Base-by-base conservation (phyloP, 2,329 filamentous ascomycete genomes). In the Penicillium carneum region DNA sequence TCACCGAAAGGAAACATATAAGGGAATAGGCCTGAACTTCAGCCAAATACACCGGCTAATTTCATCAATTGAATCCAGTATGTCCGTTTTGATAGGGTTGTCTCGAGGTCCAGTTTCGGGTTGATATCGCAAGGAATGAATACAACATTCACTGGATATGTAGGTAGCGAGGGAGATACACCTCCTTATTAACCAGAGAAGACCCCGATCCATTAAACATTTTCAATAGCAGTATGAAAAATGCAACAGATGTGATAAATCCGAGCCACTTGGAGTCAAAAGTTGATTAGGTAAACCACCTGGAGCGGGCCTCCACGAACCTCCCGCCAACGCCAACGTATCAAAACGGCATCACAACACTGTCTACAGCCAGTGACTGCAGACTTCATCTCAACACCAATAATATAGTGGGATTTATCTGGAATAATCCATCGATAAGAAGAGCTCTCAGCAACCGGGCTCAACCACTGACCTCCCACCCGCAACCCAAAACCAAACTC, bases 251-350 rank as follows among this genome's bases (percentile, higher is more conserved):
- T 12, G 12, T 33, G 20, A 38, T 55, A 34, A 47, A 36, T 46
- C 42, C 7, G 4, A 34, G 41, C 52, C 7, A 55, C 23, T 6
- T 26, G 23, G 23, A 26, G 23, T 45, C 8, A 49, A 50, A 50
- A 33, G 4, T 9, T 52, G 47, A 51, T 57, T 57, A 57, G 36
- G 47, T 52, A 58, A 58, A 56, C 29, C 39, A 48, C 20, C 20
- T n/a, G 45, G 26, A 33, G 12, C 43, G 34, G 43, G 45, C 33
- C 29, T 54, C 49, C 48, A 54, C 39, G 18, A 54, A 54, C 41
- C 34, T 59, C 56, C 48, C 48, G 33, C 41, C 41, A 41, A 38
- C 48, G 33, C 41, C 41, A 41, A 38, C 43, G n/a, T 45, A 53
- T 46, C 49, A 46, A 38, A 31, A 23, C n/a, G 14, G 39, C 31